Evolutionary conservation across 164 flowering plant genomes (phyloP).

Genomic region (Magnolia officinalis): DNA sequence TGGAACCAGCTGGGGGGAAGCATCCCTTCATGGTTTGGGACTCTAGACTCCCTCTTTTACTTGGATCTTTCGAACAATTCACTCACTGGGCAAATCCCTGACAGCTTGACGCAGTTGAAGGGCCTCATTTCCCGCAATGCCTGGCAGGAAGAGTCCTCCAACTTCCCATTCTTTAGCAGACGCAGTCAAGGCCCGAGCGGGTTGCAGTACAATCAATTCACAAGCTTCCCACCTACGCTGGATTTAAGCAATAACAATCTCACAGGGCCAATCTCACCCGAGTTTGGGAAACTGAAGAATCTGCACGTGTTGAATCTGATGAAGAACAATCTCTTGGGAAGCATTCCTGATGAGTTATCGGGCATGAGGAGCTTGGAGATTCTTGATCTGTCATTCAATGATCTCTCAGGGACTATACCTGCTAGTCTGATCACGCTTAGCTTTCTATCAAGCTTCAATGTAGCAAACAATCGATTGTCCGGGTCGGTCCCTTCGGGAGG

Average conservation of each 20-base stretch:
- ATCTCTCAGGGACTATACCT: conserved; percentile 25
- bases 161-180: conserved; percentile 64
- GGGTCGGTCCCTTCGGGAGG: conserved; percentile 61
- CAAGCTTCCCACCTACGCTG: conserved; percentile 20
- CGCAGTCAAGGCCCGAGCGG: conserved; percentile 30
- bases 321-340: conserved; percentile 13
- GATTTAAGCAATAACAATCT: conserved; percentile 13
- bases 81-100: conserved; percentile 67
- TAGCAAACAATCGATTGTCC: conserved; percentile 43
- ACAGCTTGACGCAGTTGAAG: conserved; percentile 38
- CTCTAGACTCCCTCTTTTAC: conserved; percentile 67
- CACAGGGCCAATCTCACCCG: conserved; percentile 15
- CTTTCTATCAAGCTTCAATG: conserved; percentile 28
- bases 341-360: conserved; percentile 15
- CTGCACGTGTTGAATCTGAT: conserved; percentile 18
- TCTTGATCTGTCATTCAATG: conserved; percentile 25
- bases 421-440: conserved; percentile 19
- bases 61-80: conserved; percentile 85
- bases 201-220: conserved; percentile 12
- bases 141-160: conserved; percentile 26
- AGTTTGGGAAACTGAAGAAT: conserved; percentile 17
- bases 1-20: conserved; percentile 66
- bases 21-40: conserved; percentile 72
- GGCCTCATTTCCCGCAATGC: conserved; percentile 20
- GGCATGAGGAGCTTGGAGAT: conserved; percentile 24